Conservation (phyloP, 2,329 filamentous ascomycete species). For the Colletotrichum acutatum region DNA sequence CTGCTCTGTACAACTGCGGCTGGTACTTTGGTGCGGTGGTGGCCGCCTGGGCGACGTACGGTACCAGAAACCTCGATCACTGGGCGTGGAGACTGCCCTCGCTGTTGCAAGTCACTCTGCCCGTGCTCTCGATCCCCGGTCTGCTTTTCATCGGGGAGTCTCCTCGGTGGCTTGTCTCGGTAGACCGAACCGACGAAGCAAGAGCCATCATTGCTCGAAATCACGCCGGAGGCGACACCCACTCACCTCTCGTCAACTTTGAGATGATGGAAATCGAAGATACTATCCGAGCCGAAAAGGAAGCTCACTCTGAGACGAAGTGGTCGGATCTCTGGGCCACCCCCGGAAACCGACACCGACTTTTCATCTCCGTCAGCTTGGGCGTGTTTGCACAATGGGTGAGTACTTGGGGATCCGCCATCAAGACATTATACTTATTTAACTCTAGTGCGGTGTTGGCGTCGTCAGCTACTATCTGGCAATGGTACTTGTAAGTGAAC, state of each 20-base stretch:
- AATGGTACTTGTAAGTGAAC: constrained; percentile 42
- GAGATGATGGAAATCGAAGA: constrained; percentile 40
- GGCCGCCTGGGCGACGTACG: constrained; percentile 44
- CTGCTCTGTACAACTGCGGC: constrained; percentile 13
- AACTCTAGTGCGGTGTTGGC: constrained; percentile 59
- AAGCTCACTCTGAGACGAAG: constrained; percentile 6
- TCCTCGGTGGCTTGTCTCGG: constrained; percentile 42
- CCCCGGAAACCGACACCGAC: constrained; percentile 42
- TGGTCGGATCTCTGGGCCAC: constrained; percentile 36
- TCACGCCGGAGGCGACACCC: constrained; percentile 41
- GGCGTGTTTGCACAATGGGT: constrained; percentile 43
- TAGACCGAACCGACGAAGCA: constrained; percentile 42
- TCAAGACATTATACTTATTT: constrained; percentile 36
- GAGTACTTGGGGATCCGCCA: background rate
- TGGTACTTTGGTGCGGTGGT: constrained; percentile 49
- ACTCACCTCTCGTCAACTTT: constrained; percentile 34
- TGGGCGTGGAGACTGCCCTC: constrained; percentile 31
- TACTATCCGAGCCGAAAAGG: constrained; percentile 36
- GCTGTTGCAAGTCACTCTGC: constrained; percentile 57
- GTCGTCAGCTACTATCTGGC: constrained; percentile 60
- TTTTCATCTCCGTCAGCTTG: constrained; percentile 43
- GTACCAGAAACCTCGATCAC: constrained; percentile 14
- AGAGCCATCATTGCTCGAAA: constrained; percentile 39
- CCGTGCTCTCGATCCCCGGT: constrained; percentile 45
- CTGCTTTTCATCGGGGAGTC: constrained; percentile 43